phyloP scores from a whole-genome alignment of 2,329 filamentous ascomycete species.

The Neopestalotiopsis sp. region DNA sequence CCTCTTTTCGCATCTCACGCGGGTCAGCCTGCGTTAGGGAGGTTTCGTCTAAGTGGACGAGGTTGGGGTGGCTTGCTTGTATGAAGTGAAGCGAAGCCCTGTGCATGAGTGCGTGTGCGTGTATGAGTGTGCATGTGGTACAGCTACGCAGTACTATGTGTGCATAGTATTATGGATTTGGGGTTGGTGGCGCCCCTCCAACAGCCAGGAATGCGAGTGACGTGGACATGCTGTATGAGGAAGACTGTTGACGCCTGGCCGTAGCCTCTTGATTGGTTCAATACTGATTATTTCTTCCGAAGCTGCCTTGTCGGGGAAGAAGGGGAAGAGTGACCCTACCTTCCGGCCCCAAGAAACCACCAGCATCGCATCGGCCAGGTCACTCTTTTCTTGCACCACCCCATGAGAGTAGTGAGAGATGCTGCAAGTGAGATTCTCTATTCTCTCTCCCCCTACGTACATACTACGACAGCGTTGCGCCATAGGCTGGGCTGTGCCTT shows the following conservation, averaged over 20 bases:
- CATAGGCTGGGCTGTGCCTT: not conserved
- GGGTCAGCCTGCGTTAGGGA: conserved; percentile 3
- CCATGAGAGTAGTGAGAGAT: no score
- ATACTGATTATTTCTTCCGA: not conserved
- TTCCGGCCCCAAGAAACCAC: no score
- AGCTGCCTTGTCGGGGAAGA: not conserved
- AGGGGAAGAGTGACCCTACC: not conserved
- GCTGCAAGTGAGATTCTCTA: no score
- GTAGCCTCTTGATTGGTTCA: conserved; percentile 1
- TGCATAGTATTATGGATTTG: not conserved
- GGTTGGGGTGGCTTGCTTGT: not conserved
- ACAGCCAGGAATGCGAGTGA: conserved; percentile 1
- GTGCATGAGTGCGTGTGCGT: no score
- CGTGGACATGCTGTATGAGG: conserved; percentile 18
- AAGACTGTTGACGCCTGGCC: conserved; percentile 6
- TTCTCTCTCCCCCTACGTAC: not conserved
- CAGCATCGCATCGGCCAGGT: no score
- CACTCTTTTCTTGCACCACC: no score
- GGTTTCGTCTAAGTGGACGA: conserved; percentile 14
- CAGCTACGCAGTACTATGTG: no score
- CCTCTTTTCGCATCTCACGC: not conserved
- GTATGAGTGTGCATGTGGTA: not conserved
- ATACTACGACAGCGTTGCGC: not conserved
- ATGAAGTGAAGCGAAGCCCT: not conserved
- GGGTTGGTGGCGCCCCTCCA: not conserved